Evolutionary conservation across 202 grass and related monocot genomes (phyloP), one percentile per base, ranked within the genome.

Genomic region (Thinopyrum obtusiflorum): DNA sequence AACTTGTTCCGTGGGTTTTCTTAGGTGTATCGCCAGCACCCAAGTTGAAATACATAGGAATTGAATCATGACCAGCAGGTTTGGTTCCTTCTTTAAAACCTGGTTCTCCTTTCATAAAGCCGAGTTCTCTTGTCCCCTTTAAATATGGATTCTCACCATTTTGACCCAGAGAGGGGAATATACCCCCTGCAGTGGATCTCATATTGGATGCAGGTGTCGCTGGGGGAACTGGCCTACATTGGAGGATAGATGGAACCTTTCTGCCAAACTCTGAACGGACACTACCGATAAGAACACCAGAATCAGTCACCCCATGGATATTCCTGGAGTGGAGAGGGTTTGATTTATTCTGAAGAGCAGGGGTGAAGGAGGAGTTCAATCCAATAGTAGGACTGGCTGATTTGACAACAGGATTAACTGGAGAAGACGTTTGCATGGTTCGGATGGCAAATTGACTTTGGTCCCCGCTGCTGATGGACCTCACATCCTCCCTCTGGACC

Each of bases 191-290:
- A 78, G 82, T 57, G 24, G 63, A 92, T 39, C 89, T 90, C 37
- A 24, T 77, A 84, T 86, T 89, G 57, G 86, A 85, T 76, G n/a
- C 39, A 76, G 83, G 77, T 20, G 66, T 80, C 49, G 65, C 88
- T 35, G 69, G 88, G 32, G 86, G 32, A 53, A 83, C 40, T 61
- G 79, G 77, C 57, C 78, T 83, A 33, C 24, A 80, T 35, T 94
- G 88, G 60, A 92, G 80, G 76, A 92, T 73, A 81, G 88, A 84
- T 79, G 93, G 67, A 79, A 70, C 64, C 83, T 89, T 94, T 81
- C 83, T 82, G 15, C 70, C 83, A 92, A 83, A 86, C 40, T 88
- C 83, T 35, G 81, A 76, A 65, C 14, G 53, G 21, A n/a, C 14
- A 71, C 80, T 83, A 77, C 83, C 74, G 57, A 46, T 87, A 73